Percentiles rank a stretch among this genome's conserved stretches.
phyloP scores from a whole-genome alignment of 139 green algal species.

The Picocystis salinarum region DNA sequence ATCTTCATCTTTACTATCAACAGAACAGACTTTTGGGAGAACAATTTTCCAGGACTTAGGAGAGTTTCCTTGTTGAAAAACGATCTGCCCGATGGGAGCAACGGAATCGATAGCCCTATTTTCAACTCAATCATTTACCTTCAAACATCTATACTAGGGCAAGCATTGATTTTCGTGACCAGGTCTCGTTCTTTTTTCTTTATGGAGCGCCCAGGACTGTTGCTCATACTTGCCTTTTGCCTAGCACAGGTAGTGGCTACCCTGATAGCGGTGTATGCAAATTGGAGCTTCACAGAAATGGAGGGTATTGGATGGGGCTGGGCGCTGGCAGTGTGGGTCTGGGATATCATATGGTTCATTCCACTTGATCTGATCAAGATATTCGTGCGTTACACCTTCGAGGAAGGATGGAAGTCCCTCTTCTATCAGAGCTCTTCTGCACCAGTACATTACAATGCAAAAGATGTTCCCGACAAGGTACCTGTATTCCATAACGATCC shows the following conservation, averaged over 20 bases:
- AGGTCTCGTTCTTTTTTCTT: conserved; percentile 36
- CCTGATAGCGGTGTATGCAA: conserved; percentile 35
- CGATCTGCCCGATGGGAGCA: background rate
- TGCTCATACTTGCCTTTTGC: conserved; percentile 58
- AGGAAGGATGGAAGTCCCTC: too few species aligned
- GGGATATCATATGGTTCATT: conserved; percentile 6
- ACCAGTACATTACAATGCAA: too few species aligned
- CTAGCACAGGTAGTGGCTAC: conserved; percentile 36
- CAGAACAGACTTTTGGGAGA: conserved; percentile 9
- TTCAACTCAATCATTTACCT: conserved; percentile 4
- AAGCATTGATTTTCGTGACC: conserved; percentile 64
- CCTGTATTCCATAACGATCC: too few species aligned
- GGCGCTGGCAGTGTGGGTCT: conserved; percentile 12
- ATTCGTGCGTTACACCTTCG: conserved; percentile 9
- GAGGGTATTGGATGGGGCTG: conserved; percentile 11
- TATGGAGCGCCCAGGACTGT: conserved; percentile 20
- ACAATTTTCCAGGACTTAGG: conserved; percentile 4
- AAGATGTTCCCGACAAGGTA: too few species aligned
- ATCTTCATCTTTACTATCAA: conserved; percentile 12
- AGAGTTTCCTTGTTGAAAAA: conserved; percentile 4
- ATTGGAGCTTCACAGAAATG: conserved; percentile 10
- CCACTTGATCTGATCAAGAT: conserved; percentile 17
- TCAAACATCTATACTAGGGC: conserved; percentile 43
- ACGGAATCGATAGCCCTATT: background rate
- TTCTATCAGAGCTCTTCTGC: too few species aligned